A percentile compares a stretch with the other conserved stretches of the same genome.
Evolutionary conservation across 2,329 filamentous ascomycete genomes (phyloP).

Genomic region (Chaetothyriales sp.): DNA sequence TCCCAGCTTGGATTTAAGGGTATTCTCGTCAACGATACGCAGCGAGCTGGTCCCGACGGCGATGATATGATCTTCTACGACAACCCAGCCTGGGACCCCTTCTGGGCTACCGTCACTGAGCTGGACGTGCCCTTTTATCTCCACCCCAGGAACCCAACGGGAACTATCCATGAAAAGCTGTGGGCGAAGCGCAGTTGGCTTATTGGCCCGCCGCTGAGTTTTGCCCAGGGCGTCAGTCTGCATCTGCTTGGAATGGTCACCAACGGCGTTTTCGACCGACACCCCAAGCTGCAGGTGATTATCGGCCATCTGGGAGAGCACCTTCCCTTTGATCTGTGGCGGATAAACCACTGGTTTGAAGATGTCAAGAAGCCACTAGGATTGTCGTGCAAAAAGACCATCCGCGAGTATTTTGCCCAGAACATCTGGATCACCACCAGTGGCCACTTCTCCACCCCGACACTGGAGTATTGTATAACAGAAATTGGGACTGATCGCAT

Average conservation of each 20-base stretch:
- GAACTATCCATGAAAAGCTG: conserved; percentile 20
- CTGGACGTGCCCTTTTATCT: conserved; percentile 19
- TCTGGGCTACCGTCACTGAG: conserved; percentile 16
- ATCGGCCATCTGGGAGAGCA: conserved; percentile 19
- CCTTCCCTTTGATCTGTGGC: conserved; percentile 30
- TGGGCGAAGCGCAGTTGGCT: conserved; percentile 18
- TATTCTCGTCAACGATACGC: conserved; percentile 46
- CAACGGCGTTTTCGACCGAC: conserved; percentile 18
- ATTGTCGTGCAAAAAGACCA: conserved; percentile 27
- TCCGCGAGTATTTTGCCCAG: conserved; percentile 28
- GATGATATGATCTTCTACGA: conserved; percentile 53
- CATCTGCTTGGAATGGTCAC: conserved; percentile 19
- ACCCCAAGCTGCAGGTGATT: conserved; percentile 18
- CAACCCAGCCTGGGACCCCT: conserved; percentile 40
- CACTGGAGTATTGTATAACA: conserved; percentile 26
- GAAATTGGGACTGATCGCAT: conserved; percentile 27
- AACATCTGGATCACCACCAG: conserved; percentile 31
- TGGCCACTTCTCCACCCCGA: conserved; percentile 27
- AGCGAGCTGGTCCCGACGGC: conserved; percentile 42
- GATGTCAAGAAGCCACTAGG: conserved; percentile 17
- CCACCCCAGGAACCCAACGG: conserved; percentile 28
- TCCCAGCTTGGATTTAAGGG: conserved; percentile 46
- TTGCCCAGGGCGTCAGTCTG: conserved; percentile 18
- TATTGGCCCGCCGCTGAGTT: conserved; percentile 17
- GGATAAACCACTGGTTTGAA: conserved; percentile 21